Percentiles rank a stretch among this genome's conserved stretches.
phyloP scores from a whole-genome alignment of 805 yeast species.

The Ogataea allantospora region DNA sequence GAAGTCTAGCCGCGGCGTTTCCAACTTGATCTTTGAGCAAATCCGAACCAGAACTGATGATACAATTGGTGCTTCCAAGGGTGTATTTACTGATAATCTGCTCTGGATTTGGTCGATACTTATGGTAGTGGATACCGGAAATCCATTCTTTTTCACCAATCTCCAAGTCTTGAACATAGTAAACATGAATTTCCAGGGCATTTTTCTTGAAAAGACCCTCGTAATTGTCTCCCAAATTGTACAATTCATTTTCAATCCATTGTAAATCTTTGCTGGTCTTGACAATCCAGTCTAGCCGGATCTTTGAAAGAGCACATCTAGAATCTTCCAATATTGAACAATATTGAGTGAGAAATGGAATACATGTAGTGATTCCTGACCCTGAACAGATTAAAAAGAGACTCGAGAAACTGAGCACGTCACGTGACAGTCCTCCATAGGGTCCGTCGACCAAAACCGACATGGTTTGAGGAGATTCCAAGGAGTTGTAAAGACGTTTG shows the following conservation, averaged over 20 bases:
- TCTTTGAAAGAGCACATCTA: slow-evolving; percentile 23
- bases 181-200: slow-evolving; percentile 18
- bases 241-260: slow-evolving; percentile 43
- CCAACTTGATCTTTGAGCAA: slow-evolving; percentile 40
- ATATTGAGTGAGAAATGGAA: slow-evolving; percentile 39
- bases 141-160: neutral
- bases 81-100: slow-evolving; percentile 22
- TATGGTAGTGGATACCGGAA: neutral
- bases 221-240: slow-evolving; percentile 33
- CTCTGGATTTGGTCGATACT: slow-evolving; percentile 17
- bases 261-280: slow-evolving; percentile 32
- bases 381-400: slow-evolving; percentile 46
- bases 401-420: slow-evolving; percentile 43
- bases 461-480: slow-evolving; percentile 27
- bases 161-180: slow-evolving; percentile 8
- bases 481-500: slow-evolving; percentile 28
- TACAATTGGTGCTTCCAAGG: slow-evolving; percentile 37
- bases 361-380: slow-evolving; percentile 49
- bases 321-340: slow-evolving; percentile 25
- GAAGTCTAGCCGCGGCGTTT: slow-evolving; percentile 40
- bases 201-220: slow-evolving; percentile 22
- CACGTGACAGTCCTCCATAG: slow-evolving; percentile 52
- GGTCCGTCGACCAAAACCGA: slow-evolving; percentile 54
- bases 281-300: slow-evolving; percentile 48
- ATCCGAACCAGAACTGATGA: slow-evolving; percentile 48